Base-by-base conservation (phyloP, 2,329 filamentous ascomycete genomes). In the Fusarium nurragi region DNA sequence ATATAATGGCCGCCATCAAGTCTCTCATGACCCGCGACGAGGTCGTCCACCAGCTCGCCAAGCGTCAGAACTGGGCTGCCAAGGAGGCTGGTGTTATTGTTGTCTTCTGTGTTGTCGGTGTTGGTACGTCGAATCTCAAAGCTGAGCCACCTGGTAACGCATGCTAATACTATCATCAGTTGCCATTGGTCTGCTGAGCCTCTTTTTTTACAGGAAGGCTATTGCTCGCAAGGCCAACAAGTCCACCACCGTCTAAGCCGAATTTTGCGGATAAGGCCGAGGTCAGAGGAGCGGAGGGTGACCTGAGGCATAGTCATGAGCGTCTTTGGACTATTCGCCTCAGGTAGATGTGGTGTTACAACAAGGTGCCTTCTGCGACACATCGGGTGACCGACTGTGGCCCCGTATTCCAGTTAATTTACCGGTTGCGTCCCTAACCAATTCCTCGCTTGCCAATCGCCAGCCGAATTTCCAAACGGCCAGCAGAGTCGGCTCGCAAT, bases 1-100 rank as follows among this genome's bases (percentile, higher is more conserved):
- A 72, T 74, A 77, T 70, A 76, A 81, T 81, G 79, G 77, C 78
- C 69, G 77, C 75, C 71, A 77, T 80, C 70, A 73, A 75, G 70
- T 68, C 75, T 55, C 63, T 79, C 62, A 75, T 76, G 62, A 69
- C 71, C 71, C 78, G 77, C 70, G 75, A 78, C 69, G 68, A 72
- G 56, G 76, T 74, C 68, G 66, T 77, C 45, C 64, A 74, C 74
- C 74, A 78, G 70, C 72, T 80, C 43, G 71, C 67, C 67, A 80
- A 79, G 77, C 79, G 79, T 59, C 56, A 75, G 63, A 80, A 75
- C 76, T 81, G 77, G 77, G 71, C 79, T 48, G 56, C 72, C 26
- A 62, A 69, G 54, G 75, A 81, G 50, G 71, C 73, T 48, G 79
- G 79, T 70, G 77, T 79, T 65, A 73, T 81, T 60, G 74, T 79